Percentiles rank a stretch among this genome's conserved stretches.
Conservation (phyloP, 495 filamentous ascomycete genomes). For the Penicillium flavigenum region DNA sequence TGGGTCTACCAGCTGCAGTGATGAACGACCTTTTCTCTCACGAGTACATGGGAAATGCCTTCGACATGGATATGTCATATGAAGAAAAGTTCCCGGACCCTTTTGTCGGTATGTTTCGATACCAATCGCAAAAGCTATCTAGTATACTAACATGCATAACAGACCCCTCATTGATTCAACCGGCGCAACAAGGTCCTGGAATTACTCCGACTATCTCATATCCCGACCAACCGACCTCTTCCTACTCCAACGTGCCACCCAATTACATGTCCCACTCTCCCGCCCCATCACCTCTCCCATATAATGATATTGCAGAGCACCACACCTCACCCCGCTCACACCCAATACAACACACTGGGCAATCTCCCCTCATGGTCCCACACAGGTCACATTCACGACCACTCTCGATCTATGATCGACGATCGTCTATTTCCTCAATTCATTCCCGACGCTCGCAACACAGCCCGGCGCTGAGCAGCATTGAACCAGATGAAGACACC, state of each 20-base stretch:
- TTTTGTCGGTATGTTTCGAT: conserved; percentile 76
- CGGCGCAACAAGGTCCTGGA: conserved; percentile 31
- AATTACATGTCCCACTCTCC: conserved; percentile 38
- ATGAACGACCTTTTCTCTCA: conserved; percentile 58
- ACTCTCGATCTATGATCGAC: conserved; percentile 42
- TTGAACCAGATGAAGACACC: conserved; percentile 60
- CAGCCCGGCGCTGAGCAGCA: conserved; percentile 52
- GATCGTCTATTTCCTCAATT: conserved; percentile 56
- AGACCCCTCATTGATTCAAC: conserved; percentile 64
- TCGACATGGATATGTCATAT: conserved; percentile 40
- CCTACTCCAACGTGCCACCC: conserved; percentile 23
- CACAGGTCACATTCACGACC: conserved; percentile 37
- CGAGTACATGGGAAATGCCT: conserved; percentile 38
- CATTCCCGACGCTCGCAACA: conserved; percentile 55
- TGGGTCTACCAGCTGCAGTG: conserved; percentile 70
- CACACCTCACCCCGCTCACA: conserved; percentile 30
- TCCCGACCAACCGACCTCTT: conserved; percentile 31
- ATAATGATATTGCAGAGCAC: conserved; percentile 30
- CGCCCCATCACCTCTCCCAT: conserved; percentile 35
- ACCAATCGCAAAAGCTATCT: background rate
- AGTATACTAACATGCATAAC: conserved; percentile 11
- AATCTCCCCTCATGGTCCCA: conserved; percentile 41
- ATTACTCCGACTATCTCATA: conserved; percentile 39
- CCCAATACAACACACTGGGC: conserved; percentile 28
- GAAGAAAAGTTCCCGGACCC: conserved; percentile 60